Percentiles rank a stretch among this genome's conserved stretches.
Conservation (phyloP, 1,139 yeast genomes). For the Debaryomyces singareniensis region DNA sequence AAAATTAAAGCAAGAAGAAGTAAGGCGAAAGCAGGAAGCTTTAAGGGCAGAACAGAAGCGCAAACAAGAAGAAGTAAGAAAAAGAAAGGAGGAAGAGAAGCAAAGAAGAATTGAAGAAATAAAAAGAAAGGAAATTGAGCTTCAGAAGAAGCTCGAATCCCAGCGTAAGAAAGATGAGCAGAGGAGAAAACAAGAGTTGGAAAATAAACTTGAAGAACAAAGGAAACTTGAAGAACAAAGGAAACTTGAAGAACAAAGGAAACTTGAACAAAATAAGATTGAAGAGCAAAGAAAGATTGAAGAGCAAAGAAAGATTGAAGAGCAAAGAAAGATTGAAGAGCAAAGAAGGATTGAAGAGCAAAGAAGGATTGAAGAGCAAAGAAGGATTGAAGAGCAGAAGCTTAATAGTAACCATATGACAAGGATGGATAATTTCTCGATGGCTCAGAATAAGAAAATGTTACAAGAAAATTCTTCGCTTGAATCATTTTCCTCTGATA, state of each 20-base stretch:
- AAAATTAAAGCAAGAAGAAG: constrained; percentile 29
- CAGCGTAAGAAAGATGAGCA: constrained; percentile 49
- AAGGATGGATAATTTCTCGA: no score
- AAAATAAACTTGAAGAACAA: constrained; percentile 39
- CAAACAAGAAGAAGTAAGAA: constrained; percentile 42
- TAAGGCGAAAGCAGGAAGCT: constrained; percentile 27
- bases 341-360: no score
- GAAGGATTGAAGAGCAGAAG: no score
- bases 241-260: constrained; percentile 36
- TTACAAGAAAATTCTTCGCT: no score
- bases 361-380: no score
- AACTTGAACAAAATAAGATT: constrained; percentile 33
- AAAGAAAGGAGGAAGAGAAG: constrained; percentile 52
- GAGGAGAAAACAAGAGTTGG: constrained; percentile 30
- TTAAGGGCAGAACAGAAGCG: constrained; percentile 38
- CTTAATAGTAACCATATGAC: no score
- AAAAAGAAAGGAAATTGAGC: constrained; percentile 42
- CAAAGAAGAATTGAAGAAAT: constrained; percentile 34
- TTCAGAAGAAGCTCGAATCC: constrained; percentile 34
- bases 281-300: constrained; percentile 27
- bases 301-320: constrained; percentile 14
- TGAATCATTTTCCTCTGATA: no score
- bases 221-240: constrained; percentile 37
- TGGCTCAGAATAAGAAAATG: no score
- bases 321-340: no score